These are phyloP conservation scores for Dendrostoma leiphaemia DNA, from an alignment of 2,329 filamentous ascomycete species.

Conservation along the genomic window DNA sequence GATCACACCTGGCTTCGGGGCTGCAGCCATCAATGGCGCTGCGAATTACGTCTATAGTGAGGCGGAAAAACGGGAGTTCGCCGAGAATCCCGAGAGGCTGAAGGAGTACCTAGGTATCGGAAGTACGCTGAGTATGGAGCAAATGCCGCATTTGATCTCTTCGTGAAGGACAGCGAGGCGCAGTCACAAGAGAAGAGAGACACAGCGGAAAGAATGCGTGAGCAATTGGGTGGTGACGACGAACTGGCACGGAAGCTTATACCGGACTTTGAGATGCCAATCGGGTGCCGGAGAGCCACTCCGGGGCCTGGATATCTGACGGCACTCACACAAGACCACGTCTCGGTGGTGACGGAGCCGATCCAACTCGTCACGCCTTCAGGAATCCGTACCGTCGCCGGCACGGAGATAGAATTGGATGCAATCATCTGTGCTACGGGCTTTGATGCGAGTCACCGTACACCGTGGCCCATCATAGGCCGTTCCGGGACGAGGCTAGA, in stretches of 20 bases:
- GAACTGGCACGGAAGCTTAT: conserved; percentile 34
- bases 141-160: conserved; percentile 38
- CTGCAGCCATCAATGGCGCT: background rate
- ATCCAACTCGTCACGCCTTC: conserved; percentile 48
- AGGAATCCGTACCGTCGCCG: conserved; percentile 56
- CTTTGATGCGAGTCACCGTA: conserved; percentile 55
- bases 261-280: conserved; percentile 21
- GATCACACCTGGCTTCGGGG: conserved; percentile 29
- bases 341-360: background rate
- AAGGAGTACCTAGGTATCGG: conserved; percentile 45
- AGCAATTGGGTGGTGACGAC: conserved; percentile 37
- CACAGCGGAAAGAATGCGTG: conserved; percentile 39
- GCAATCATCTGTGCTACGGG: conserved; percentile 65
- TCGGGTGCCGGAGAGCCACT: conserved; percentile 22
- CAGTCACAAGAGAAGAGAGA: conserved; percentile 35
- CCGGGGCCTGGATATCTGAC: conserved; percentile 24
- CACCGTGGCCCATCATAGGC: conserved; percentile 57
- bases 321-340: conserved; percentile 14
- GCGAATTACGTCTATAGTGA: conserved; percentile 5
- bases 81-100: conserved; percentile 51
- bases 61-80: conserved; percentile 7
- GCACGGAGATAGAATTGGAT: conserved; percentile 52
- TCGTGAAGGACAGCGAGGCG: conserved; percentile 20
- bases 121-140: conserved; percentile 31
- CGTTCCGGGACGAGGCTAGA: conserved; percentile 47